Conservation (phyloP, 2,329 filamentous ascomycete species). For the Bertia moriformis region DNA sequence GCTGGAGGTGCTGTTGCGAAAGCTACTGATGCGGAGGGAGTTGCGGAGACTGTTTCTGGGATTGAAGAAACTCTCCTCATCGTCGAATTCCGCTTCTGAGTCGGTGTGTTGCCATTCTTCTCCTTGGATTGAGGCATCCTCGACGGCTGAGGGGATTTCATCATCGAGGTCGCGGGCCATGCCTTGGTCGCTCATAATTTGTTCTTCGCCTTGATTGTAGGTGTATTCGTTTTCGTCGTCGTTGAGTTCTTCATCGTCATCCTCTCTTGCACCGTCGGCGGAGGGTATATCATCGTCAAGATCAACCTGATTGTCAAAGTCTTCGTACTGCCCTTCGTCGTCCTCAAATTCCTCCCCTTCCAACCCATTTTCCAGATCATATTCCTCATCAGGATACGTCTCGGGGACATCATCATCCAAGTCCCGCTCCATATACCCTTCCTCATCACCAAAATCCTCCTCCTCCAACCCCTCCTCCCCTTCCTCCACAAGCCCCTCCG, state of each 20-base stretch:
- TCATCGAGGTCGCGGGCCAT: slow-evolving; percentile 23
- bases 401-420: slow-evolving; percentile 26
- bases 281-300: slow-evolving; percentile 10
- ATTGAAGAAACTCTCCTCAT: slow-evolving; percentile 8
- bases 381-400: slow-evolving; percentile 10
- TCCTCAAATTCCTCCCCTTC: too few relatives aligned
- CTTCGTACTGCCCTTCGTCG: too few relatives aligned
- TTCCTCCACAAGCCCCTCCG: slow-evolving; percentile 15
- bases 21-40: background rate
- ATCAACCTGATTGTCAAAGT: slow-evolving; percentile 19
- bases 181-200: too few relatives aligned
- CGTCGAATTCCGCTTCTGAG: slow-evolving; percentile 21
- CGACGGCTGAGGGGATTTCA: slow-evolving; percentile 19
- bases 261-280: slow-evolving; percentile 2
- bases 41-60: too few relatives aligned
- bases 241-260: slow-evolving; percentile 7
- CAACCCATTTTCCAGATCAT: background rate
- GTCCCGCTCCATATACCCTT: slow-evolving; percentile 21
- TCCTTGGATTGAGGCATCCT: slow-evolving; percentile 10
- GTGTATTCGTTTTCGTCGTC: too few relatives aligned
- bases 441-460: slow-evolving; percentile 17
- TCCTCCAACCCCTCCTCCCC: slow-evolving; percentile 20
- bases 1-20: background rate
- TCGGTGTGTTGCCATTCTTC: slow-evolving; percentile 30
- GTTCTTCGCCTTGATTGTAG: slow-evolving; percentile 4